Percentiles rank a stretch among this genome's conserved stretches.
Evolutionary conservation across 305 asterid species (phyloP).

Genomic region (Fraxinus xanthoxyloides): DNA sequence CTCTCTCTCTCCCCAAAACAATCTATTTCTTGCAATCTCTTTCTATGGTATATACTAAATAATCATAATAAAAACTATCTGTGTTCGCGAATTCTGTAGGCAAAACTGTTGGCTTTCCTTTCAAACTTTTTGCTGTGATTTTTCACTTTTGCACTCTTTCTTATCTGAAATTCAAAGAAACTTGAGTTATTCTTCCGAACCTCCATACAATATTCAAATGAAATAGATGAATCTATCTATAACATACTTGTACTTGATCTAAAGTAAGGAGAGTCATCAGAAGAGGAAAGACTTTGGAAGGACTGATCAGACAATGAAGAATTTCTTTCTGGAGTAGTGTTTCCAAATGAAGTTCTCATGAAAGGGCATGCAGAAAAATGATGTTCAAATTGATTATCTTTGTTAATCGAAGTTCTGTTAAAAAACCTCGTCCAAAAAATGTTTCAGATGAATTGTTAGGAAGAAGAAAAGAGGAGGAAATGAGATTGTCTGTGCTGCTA

Average conservation of each 20-base stretch:
- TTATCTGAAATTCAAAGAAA: constrained; percentile 32
- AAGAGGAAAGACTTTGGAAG: constrained; percentile 28
- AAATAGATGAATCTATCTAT: neutral
- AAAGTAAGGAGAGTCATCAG: constrained; percentile 33
- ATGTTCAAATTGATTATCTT: neutral
- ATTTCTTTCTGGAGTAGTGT: neutral
- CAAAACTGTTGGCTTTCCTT: constrained; percentile 46
- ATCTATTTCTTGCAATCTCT: neutral
- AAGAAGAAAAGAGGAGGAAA: neutral
- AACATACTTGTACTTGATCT: constrained; percentile 34
- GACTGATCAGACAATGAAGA: neutral
- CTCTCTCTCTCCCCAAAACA: neutral
- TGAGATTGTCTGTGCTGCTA: neutral
- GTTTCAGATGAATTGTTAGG: neutral
- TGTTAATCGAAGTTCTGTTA: neutral
- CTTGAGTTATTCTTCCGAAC: neutral
- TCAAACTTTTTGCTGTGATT: constrained; percentile 32
- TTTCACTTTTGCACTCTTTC: constrained; percentile 21
- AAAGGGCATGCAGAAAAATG: neutral
- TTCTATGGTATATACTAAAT: neutral
- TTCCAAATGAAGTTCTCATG: neutral
- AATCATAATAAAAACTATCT: constrained; percentile 24
- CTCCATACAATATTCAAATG: neutral
- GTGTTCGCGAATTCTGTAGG: constrained; percentile 52
- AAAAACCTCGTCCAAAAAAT: neutral